phyloP scores from a whole-genome alignment of 202 grass and related monocot species.

The Eragrostis tef region DNA sequence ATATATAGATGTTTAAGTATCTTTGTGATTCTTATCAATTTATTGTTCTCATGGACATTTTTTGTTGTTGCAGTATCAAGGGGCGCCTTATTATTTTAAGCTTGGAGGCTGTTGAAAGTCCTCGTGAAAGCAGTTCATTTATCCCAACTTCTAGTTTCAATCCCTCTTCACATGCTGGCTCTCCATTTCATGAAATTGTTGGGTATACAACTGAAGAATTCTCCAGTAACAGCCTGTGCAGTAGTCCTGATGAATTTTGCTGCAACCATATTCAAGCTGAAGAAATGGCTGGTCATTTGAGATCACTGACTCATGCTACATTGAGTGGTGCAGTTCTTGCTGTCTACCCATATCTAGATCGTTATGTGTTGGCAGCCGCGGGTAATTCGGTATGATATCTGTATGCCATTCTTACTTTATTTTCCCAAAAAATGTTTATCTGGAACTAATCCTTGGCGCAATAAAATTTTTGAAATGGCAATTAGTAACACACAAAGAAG shows the following conservation, averaged over 20 bases:
- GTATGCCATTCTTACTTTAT: constrained; percentile 34
- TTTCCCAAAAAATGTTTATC: neutral
- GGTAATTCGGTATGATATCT: constrained; percentile 80
- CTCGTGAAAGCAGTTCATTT: constrained; percentile 55
- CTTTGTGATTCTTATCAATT: constrained; percentile 20
- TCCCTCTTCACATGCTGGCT: constrained; percentile 58
- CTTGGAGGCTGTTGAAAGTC: constrained; percentile 71
- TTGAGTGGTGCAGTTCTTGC: constrained; percentile 87
- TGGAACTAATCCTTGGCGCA: neutral
- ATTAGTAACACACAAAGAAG: constrained; percentile 8
- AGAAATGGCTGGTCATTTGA: constrained; percentile 68
- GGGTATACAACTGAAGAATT: constrained; percentile 74
- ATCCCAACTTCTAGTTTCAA: constrained; percentile 61
- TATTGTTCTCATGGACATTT: neutral
- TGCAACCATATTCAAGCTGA: constrained; percentile 71
- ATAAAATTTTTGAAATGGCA: constrained; percentile 18
- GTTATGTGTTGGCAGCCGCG: constrained; percentile 90
- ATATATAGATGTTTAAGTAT: constrained; percentile 32
- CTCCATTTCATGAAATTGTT: constrained; percentile 71
- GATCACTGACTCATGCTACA: constrained; percentile 65
- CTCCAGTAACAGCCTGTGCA: constrained; percentile 67
- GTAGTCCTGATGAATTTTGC: constrained; percentile 64
- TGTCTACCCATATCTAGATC: constrained; percentile 79
- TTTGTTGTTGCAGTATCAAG: constrained; percentile 71
- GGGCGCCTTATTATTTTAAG: constrained; percentile 85